phyloP scores from a whole-genome alignment of 768 basidiomycete genomes.

The Trichaptum fuscoviolaceum region DNA sequence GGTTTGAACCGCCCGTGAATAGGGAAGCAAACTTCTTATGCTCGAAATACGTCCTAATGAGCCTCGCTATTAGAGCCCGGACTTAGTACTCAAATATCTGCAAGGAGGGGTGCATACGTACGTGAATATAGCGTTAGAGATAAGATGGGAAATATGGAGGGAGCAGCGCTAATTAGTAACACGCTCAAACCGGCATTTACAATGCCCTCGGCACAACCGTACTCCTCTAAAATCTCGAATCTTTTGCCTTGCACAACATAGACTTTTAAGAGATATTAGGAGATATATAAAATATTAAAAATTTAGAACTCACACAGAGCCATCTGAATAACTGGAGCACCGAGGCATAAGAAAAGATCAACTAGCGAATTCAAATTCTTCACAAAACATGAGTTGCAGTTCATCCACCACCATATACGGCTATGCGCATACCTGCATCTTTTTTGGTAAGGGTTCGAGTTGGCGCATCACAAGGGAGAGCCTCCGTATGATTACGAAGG shows the following conservation, averaged over 20 bases:
- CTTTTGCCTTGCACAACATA: slow-evolving; percentile 44
- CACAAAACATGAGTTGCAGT: no score
- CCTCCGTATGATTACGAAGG: not conserved
- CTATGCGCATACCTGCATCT: not conserved
- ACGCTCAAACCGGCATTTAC: not conserved
- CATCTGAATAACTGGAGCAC: not conserved
- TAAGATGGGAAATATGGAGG: not conserved
- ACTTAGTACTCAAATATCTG: no score
- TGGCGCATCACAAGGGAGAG: not conserved
- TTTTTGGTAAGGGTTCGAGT: not conserved
- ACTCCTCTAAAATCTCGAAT: slow-evolving; percentile 42
- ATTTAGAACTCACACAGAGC: not conserved
- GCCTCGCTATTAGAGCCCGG: not conserved
- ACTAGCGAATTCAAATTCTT: not conserved
- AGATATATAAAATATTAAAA: not conserved
- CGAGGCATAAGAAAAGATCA: not conserved
- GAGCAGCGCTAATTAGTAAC: not conserved
- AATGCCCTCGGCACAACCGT: slow-evolving; percentile 32
- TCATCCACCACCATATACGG: no score
- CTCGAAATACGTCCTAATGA: not conserved
- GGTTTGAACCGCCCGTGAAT: not conserved
- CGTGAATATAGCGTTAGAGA: not conserved
- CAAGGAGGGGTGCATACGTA: not conserved
- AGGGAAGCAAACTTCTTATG: not conserved
- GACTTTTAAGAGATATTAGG: slow-evolving; percentile 23